These are phyloP conservation scores for Penicillium sp. DNA, from an alignment of 2,329 filamentous ascomycete species.

Conservation along the genomic window DNA sequence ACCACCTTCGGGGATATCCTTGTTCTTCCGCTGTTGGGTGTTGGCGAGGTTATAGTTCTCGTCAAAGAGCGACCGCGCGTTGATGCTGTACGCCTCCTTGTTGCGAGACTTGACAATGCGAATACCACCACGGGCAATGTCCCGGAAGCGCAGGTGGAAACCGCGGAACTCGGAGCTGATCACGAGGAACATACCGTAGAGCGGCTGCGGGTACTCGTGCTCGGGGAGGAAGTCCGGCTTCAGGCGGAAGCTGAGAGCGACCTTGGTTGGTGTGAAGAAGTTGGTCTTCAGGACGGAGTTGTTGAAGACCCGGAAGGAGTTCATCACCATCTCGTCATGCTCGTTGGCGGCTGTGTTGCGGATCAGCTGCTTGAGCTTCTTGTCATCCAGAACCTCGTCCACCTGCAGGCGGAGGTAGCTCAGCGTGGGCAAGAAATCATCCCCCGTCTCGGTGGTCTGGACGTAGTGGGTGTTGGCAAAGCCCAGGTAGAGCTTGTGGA, in stretches of 20 bases:
- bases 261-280: conserved; percentile 95
- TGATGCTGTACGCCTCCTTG: conserved; percentile 92
- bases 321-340: conserved; percentile 98
- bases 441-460: conserved; percentile 54
- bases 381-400: conserved; percentile 69
- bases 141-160: conserved; percentile 95
- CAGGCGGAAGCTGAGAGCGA: conserved; percentile 91
- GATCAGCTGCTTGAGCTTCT: conserved; percentile 68
- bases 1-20: conserved; percentile 96
- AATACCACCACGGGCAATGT: conserved; percentile 94
- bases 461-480: conserved; percentile 85
- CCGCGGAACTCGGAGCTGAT: conserved; percentile 95
- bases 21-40: conserved; percentile 99
- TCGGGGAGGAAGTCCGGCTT: conserved; percentile 74
- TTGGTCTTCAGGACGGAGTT: conserved; percentile 91
- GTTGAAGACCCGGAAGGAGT: conserved; percentile 94
- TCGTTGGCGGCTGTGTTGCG: conserved; percentile 78
- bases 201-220: conserved; percentile 84
- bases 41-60: conserved; percentile 98
- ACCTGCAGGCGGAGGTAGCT: conserved; percentile 62
- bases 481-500: conserved; percentile 80
- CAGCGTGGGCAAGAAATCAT: conserved; percentile 65
- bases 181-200: conserved; percentile 98
- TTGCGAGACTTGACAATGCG: conserved; percentile 97
- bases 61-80: conserved; percentile 91